These are phyloP conservation scores for Petunia secreta DNA, from an alignment of 257 asterid genomes.

Conservation along the genomic window DNA sequence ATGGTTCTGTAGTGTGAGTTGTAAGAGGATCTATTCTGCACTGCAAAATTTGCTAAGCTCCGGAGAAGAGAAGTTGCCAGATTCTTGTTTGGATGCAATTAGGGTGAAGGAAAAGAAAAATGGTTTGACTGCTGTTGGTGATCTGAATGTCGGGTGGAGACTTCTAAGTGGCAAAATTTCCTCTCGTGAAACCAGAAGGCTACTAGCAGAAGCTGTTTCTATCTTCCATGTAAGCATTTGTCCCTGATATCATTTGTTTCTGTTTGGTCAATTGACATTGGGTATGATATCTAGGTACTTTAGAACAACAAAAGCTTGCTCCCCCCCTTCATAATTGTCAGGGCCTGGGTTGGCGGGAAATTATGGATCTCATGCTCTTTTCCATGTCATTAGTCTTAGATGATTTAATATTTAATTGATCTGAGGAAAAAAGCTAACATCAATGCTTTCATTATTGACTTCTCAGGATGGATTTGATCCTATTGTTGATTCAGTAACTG, in stretches of 20 bases:
- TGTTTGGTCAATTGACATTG: conserved; percentile 4
- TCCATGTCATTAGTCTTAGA: background rate
- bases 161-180: conserved; percentile 78
- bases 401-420: conserved; percentile 17
- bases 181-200: conserved; percentile 77
- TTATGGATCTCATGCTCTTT: background rate
- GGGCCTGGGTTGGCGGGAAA: background rate
- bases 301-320: conserved; percentile 13
- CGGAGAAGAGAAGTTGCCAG: conserved; percentile 83
- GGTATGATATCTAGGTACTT: background rate
- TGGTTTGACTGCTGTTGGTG: conserved; percentile 41
- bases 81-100: conserved; percentile 61
- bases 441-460: conserved; percentile 26
- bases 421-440: background rate
- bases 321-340: background rate
- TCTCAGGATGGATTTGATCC: conserved; percentile 93
- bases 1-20: conserved; percentile 87
- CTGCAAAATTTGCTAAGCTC: conserved; percentile 67
- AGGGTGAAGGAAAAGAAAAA: conserved; percentile 50
- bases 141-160: conserved; percentile 86
- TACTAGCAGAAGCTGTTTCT: conserved; percentile 90
- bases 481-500: conserved; percentile 90
- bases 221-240: conserved; percentile 82
- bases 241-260: conserved; percentile 1
- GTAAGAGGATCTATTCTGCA: conserved; percentile 75